Evolutionary conservation across 2,329 filamentous ascomycete genomes (phyloP).

Genomic region (Exophiala oligosperma): DNA sequence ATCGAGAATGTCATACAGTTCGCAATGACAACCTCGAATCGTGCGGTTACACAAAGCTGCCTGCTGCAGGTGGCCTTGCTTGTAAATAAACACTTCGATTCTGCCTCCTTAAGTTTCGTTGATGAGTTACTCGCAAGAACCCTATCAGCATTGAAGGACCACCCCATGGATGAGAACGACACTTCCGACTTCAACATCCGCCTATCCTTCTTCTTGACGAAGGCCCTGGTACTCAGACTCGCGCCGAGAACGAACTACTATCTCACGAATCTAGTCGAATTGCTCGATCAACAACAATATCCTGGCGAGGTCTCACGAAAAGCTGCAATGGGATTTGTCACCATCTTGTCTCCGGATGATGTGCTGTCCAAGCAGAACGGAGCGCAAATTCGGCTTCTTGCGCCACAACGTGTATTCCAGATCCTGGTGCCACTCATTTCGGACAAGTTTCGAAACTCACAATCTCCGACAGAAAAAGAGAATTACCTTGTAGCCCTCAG

Average conservation of each 20-base stretch:
- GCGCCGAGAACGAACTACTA: constrained; percentile 51
- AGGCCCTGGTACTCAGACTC: constrained; percentile 59
- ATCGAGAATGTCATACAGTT: constrained; percentile 31
- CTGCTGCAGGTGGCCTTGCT: constrained; percentile 36
- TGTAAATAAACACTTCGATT: constrained; percentile 40
- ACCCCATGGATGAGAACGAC: constrained; percentile 27
- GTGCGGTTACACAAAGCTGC: constrained; percentile 20
- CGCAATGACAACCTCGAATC: constrained; percentile 17
- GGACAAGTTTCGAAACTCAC: constrained; percentile 50
- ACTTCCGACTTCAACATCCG: constrained; percentile 46
- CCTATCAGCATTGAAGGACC: constrained; percentile 14
- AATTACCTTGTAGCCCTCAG: constrained; percentile 65
- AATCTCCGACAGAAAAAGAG: constrained; percentile 47
- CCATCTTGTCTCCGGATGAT: constrained; percentile 61
- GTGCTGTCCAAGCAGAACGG: constrained; percentile 61
- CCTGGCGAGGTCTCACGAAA: constrained; percentile 47
- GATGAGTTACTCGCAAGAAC: constrained; percentile 35
- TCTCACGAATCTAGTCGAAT: constrained; percentile 49
- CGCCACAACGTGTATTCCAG: constrained; percentile 64
- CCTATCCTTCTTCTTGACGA: constrained; percentile 61
- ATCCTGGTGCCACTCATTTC: constrained; percentile 59
- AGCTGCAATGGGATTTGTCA: constrained; percentile 59
- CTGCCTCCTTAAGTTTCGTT: constrained; percentile 32
- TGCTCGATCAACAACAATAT: constrained; percentile 45
- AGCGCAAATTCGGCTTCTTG: constrained; percentile 61